Conservation (phyloP, 2,329 filamentous ascomycete species). For the Rhexocercosporidium sp. region DNA sequence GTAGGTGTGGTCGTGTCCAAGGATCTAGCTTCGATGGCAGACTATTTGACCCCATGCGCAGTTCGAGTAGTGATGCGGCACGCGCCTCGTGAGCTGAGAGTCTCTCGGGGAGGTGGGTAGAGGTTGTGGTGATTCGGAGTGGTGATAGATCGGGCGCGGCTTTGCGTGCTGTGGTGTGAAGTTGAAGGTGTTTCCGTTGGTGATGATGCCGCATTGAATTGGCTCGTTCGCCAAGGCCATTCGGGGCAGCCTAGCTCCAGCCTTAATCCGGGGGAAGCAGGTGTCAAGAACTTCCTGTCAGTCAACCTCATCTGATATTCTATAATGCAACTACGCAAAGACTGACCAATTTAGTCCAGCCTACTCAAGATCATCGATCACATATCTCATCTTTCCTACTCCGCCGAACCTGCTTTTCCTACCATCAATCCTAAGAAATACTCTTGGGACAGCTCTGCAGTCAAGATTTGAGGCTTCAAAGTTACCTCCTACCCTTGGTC, state of each 20-base stretch:
- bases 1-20: constrained; percentile 36
- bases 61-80: constrained; percentile 21
- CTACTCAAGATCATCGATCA: background rate
- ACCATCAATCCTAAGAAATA: too few relatives aligned
- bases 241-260: constrained; percentile 11
- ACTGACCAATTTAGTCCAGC: background rate
- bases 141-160: background rate
- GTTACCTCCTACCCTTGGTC: background rate
- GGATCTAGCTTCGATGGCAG: constrained; percentile 35
- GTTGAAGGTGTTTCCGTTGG: constrained; percentile 6
- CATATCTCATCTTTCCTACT: background rate
- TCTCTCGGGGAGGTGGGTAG: background rate
- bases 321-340: background rate
- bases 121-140: background rate
- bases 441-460: too few relatives aligned
- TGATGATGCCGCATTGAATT: constrained; percentile 7
- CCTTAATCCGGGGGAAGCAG: constrained; percentile 25
- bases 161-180: background rate
- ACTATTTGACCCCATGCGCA: constrained; percentile 37
- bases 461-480: background rate
- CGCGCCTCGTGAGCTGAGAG: constrained; percentile 14
- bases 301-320: background rate
- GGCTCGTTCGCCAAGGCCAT: constrained; percentile 2
- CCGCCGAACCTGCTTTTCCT: too few relatives aligned
- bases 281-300: background rate